Base-by-base conservation (phyloP, 495 filamentous ascomycete species). In the Aspergillus saccharolyticus region DNA sequence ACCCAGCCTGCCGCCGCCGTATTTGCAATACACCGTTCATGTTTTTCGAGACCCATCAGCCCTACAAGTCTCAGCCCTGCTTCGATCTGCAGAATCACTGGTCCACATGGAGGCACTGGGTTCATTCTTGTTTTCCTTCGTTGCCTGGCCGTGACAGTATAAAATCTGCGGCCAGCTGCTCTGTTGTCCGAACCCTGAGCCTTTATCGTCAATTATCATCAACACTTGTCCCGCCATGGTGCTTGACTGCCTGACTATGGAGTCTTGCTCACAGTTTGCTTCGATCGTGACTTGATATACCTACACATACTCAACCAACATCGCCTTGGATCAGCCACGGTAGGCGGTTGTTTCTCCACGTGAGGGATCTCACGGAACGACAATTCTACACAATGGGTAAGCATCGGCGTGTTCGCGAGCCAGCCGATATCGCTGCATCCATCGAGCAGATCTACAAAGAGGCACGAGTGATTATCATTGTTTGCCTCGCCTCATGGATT, bases 381-480 rank as follows among this genome's bases (percentile, higher is more conserved):
- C 33, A 28, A 2, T 12, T 39, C 5, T 5, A 1, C 22, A 16
- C 30, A 48, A 60, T 60, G 58, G 57, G 57, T 6, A 59, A 59
- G 21, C 33, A 16, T 7, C 30, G 3, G 2, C 24, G 24, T 16
- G 22, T 24, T 28, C 22, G 22, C 9, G 47, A 50, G 47, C 22
- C 47, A 24, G 15, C 28, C 47, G 17, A 50, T 24, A 15, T 59
- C 1, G 16, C 58, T 9, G 44, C 45, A 1, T 22, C 45, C 16
- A 18, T 62, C 25, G 39, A 55, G 10, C 59, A 62, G 45, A 62
- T 52, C 18, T 62, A 52, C 52, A 47, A 55, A 5, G 59, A 62
- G 15, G 57, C 59, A 0, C 57, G 57, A 16, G 44, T 62, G 1
- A 62, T 62, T n/a, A 17, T 62, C 0, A 28, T 58, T 22, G 59